These are phyloP conservation scores for Pichia kluyveri DNA, from an alignment of 805 yeast species.

Conservation along the genomic window DNA sequence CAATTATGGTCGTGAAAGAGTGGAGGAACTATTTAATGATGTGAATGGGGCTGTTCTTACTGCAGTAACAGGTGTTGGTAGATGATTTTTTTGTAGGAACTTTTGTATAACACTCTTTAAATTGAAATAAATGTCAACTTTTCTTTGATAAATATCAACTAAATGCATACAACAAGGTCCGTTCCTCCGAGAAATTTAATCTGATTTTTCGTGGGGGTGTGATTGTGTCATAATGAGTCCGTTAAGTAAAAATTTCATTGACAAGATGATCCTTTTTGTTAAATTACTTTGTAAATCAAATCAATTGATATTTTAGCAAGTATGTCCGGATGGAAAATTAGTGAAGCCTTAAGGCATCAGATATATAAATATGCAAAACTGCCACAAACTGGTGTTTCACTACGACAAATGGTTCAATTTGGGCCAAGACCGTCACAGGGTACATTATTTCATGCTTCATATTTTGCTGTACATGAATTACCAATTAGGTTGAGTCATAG, in stretches of 20 bases:
- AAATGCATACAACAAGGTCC: not conserved
- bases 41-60: slow-evolving; percentile 34
- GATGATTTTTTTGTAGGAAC: not conserved
- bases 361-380: slow-evolving; percentile 59
- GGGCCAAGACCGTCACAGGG: slow-evolving; percentile 77
- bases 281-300: too few species aligned
- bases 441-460: slow-evolving; percentile 70
- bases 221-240: too few species aligned
- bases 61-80: slow-evolving; percentile 22
- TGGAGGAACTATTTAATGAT: slow-evolving; percentile 28
- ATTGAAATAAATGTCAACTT: too few species aligned
- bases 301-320: not conserved
- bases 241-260: too few species aligned
- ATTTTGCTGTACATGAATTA: slow-evolving; percentile 75
- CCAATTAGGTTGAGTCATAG: slow-evolving; percentile 83
- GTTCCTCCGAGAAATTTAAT: slow-evolving; percentile 2
- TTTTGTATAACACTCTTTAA: too few species aligned
- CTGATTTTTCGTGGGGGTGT: too few species aligned
- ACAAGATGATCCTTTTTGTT: too few species aligned
- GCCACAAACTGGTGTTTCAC: slow-evolving; percentile 76
- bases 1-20: slow-evolving; percentile 24
- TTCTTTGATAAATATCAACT: too few species aligned
- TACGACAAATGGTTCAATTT: slow-evolving; percentile 86
- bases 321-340: slow-evolving; percentile 35
- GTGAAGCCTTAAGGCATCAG: slow-evolving; percentile 40